A percentile compares a stretch with the other conserved stretches of the same genome.
These are phyloP conservation scores for Cucumis variabilis DNA, from an alignment of 331 rosid species.

Conservation along the genomic window DNA sequence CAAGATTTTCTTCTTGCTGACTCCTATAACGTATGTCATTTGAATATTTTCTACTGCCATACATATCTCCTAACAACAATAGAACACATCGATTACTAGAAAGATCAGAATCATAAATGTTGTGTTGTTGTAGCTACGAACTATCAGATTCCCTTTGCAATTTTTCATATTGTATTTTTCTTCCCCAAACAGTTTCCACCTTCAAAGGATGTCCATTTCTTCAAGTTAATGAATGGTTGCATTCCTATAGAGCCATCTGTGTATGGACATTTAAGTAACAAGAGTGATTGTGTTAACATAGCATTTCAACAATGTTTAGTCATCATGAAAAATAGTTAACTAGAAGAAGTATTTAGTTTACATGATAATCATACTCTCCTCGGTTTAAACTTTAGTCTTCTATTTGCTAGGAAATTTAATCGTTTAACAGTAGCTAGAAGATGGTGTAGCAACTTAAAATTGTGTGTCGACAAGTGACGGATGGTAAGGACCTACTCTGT, in stretches of 20 bases:
- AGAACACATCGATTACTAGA: constrained; percentile 39
- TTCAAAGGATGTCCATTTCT: constrained; percentile 72
- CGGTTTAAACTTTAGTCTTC: background rate
- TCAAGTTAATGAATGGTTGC: constrained; percentile 57
- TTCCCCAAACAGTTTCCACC: constrained; percentile 37
- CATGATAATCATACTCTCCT: constrained; percentile 9
- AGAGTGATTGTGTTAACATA: constrained; percentile 12
- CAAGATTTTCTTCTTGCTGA: no score
- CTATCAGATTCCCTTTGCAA: constrained; percentile 29
- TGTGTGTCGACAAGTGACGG: no score
- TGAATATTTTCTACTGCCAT: no score
- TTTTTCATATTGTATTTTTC: constrained; percentile 31
- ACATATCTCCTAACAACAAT: background rate
- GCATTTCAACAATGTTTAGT: background rate
- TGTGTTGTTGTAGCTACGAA: constrained; percentile 52
- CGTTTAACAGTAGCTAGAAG: background rate
- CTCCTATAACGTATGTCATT: no score
- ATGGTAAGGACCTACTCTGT: no score
- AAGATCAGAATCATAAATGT: constrained; percentile 37
- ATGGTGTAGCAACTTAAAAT: background rate
- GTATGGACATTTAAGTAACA: constrained; percentile 33
- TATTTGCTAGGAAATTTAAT: no score
- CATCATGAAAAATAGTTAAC: background rate
- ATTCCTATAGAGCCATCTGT: constrained; percentile 34
- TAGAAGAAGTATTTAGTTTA: background rate